Conservation (phyloP, 2,329 filamentous ascomycete species). For the Fusarium annulatum region DNA sequence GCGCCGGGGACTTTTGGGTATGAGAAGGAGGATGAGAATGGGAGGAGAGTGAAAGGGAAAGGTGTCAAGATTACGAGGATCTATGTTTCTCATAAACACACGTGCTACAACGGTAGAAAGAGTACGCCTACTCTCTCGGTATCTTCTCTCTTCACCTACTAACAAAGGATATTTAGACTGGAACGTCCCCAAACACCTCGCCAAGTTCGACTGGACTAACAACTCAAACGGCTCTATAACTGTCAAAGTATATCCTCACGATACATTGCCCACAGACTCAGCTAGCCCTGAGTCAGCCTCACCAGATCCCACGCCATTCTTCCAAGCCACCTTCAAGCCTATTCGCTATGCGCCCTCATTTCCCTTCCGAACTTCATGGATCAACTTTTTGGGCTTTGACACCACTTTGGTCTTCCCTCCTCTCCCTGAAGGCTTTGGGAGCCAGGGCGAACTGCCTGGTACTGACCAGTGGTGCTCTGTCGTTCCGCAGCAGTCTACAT, state of each 20-base stretch:
- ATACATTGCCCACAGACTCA: constrained; percentile 44
- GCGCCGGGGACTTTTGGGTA: constrained; percentile 60
- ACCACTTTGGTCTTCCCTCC: constrained; percentile 61
- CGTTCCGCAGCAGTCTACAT: constrained; percentile 46
- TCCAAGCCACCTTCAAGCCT: constrained; percentile 58
- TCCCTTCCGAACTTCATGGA: constrained; percentile 54
- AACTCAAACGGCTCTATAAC: constrained; percentile 50
- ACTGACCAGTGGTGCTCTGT: constrained; percentile 60
- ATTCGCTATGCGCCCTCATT: constrained; percentile 57
- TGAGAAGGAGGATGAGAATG: constrained; percentile 50
- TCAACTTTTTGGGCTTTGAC: constrained; percentile 56
- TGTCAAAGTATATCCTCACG: constrained; percentile 59
- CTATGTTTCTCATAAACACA: constrained; percentile 64
- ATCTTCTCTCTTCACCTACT: neutral
- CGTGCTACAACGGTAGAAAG: constrained; percentile 63
- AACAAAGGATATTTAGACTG: constrained; percentile 53
- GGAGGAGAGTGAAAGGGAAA: constrained; percentile 46
- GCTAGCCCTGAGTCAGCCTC: constrained; percentile 47
- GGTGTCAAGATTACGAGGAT: constrained; percentile 62
- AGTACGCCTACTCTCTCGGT: constrained; percentile 49
- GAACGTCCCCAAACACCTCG: constrained; percentile 67
- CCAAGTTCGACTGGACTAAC: constrained; percentile 60
- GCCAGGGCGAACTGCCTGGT: constrained; percentile 56
- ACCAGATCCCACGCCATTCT: constrained; percentile 54
- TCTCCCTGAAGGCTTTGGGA: constrained; percentile 54